These are phyloP conservation scores for Pyronema domesticum DNA, from an alignment of 495 filamentous ascomycete species.

Conservation along the genomic window DNA sequence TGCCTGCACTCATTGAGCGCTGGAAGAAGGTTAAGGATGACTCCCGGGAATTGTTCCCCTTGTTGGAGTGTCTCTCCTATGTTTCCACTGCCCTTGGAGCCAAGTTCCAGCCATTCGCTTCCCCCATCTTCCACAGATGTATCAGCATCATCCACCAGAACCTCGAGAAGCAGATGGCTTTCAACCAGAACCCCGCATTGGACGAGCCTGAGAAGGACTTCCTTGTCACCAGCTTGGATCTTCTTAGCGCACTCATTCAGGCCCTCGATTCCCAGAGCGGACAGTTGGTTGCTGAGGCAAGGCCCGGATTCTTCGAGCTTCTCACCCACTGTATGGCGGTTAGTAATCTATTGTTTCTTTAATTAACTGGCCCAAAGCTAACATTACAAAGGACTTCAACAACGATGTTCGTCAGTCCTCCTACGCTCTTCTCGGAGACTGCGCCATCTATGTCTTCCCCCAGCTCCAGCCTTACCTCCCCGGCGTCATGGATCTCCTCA, in stretches of 20 bases:
- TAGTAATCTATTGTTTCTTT: slow-evolving; percentile 3
- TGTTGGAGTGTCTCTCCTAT: slow-evolving; percentile 90
- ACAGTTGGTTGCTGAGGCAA: slow-evolving; percentile 53
- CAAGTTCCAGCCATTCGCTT: slow-evolving; percentile 65
- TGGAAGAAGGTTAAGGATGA: slow-evolving; percentile 79
- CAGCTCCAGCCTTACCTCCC: slow-evolving; percentile 61
- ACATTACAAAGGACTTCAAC: slow-evolving; percentile 44
- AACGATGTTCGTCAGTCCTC: slow-evolving; percentile 93
- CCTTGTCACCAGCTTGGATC: slow-evolving; percentile 85
- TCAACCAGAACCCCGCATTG: slow-evolving; percentile 41
- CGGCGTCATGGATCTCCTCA: slow-evolving; percentile 55
- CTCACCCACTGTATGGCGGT: slow-evolving; percentile 69
- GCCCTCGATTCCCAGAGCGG: slow-evolving; percentile 65
- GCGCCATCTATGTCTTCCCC: slow-evolving; percentile 82
- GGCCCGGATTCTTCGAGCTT: slow-evolving; percentile 75
- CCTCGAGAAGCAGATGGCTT: slow-evolving; percentile 54
- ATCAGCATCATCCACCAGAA: slow-evolving; percentile 82
- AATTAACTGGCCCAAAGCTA: not conserved
- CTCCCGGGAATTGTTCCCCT: slow-evolving; percentile 82
- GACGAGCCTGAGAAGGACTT: slow-evolving; percentile 94
- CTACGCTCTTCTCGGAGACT: slow-evolving; percentile 89
- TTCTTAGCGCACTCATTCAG: slow-evolving; percentile 86
- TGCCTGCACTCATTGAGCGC: slow-evolving; percentile 81
- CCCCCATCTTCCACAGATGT: slow-evolving; percentile 69
- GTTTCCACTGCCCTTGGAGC: slow-evolving; percentile 73